These are phyloP conservation scores for Penicillium sp. DNA, from an alignment of 2,329 filamentous ascomycete species.

Conservation along the genomic window DNA sequence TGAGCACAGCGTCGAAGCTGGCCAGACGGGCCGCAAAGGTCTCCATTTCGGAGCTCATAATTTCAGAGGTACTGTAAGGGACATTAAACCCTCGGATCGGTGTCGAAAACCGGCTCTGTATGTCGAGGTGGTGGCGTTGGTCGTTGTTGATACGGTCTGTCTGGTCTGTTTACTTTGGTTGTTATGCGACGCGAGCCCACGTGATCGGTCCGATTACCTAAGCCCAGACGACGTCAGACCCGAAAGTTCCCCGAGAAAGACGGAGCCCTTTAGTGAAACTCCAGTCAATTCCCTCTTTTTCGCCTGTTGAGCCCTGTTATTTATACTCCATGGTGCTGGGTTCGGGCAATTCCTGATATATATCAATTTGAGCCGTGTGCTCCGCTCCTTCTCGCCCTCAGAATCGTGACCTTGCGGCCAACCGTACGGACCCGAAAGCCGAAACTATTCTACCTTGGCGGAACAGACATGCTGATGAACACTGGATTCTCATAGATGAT, in stretches of 20 bases:
- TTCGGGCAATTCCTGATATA: conserved; percentile 27
- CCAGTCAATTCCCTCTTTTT: conserved; percentile 17
- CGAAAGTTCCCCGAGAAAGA: conserved; percentile 12
- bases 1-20: conserved; percentile 73
- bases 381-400: conserved; percentile 30
- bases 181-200: conserved; percentile 30
- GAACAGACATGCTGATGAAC: conserved; percentile 19
- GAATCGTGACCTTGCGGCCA: conserved; percentile 38
- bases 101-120: conserved; percentile 9
- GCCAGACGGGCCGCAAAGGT: conserved; percentile 78
- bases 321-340: conserved; percentile 35
- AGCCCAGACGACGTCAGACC: conserved; percentile 26
- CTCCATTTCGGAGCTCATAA: conserved; percentile 54
- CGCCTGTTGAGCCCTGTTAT: conserved; percentile 17
- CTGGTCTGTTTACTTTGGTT: conserved; percentile 33
- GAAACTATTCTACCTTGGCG: conserved; percentile 16
- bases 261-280: conserved; percentile 14
- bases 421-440: conserved; percentile 34
- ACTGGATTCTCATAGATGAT: conserved; percentile 27
- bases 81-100: conserved; percentile 5
- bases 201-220: conserved; percentile 23
- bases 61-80: neutral
- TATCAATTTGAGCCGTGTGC: conserved; percentile 32
- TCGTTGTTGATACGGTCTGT: conserved; percentile 27
- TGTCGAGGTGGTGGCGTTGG: conserved; percentile 15